Conservation (phyloP, 345 rosid genomes). For the Moringa oleifera region DNA sequence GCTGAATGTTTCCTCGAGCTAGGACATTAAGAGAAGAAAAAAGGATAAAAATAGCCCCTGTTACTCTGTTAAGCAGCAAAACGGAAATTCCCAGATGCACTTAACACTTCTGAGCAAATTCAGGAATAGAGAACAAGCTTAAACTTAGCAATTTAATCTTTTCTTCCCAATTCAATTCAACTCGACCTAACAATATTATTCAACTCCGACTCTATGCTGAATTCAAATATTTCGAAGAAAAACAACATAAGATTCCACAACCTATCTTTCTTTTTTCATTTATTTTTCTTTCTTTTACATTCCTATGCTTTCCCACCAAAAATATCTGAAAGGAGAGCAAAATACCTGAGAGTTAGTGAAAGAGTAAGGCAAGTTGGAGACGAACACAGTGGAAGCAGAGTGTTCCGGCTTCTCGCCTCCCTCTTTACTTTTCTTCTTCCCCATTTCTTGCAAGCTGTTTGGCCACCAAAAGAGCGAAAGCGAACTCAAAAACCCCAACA, state of each 20-base stretch:
- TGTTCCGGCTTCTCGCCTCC: conserved; percentile 45
- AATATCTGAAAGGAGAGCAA: conserved; percentile 1
- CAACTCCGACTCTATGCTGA: not conserved
- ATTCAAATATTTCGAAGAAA: not conserved
- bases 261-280: not conserved
- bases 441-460: conserved; percentile 23
- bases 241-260: not conserved
- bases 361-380: conserved; percentile 78
- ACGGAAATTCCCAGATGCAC: not conserved
- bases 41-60: not conserved
- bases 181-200: not conserved
- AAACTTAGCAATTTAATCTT: not conserved
- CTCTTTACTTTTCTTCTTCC: conserved; percentile 41
- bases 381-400: conserved; percentile 68
- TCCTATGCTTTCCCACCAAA: not conserved
- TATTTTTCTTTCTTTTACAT: not conserved
- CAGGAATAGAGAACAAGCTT: not conserved
- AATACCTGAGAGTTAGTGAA: conserved; percentile 78
- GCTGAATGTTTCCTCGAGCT: conserved; percentile 89
- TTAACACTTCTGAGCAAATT: not conserved
- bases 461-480: conserved; percentile 8
- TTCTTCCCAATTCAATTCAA: not conserved
- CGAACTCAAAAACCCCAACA: not conserved
- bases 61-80: not conserved
- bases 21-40: conserved; percentile 8